phyloP scores from a whole-genome alignment of 148 eudicot genomes.

The Vaccinium darrowii region DNA sequence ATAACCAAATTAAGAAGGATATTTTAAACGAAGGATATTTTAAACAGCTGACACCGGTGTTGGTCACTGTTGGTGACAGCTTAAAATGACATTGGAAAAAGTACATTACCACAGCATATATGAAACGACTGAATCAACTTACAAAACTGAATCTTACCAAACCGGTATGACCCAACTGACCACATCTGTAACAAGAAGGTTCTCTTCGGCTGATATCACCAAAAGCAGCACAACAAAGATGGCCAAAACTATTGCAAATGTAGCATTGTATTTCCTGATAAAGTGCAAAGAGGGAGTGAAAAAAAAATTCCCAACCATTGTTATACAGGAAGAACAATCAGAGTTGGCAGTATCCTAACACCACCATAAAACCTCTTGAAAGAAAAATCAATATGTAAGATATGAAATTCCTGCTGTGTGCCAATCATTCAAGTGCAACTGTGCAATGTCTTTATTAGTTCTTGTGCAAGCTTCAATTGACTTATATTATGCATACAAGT shows the following conservation, averaged over 20 bases:
- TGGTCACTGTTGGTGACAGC: not conserved
- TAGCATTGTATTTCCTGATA: constrained; percentile 84
- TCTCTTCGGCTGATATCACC: constrained; percentile 39
- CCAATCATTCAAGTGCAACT: not conserved
- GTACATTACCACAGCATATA: not conserved
- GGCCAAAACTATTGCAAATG: constrained; percentile 78
- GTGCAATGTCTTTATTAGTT: not conserved
- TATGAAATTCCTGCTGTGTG: not conserved
- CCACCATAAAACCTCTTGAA: not conserved
- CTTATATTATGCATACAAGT: not conserved
- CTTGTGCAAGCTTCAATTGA: not conserved
- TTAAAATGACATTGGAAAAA: not conserved
- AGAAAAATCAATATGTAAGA: not conserved
- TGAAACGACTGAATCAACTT: not conserved
- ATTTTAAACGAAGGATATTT: not conserved
- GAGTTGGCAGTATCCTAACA: not conserved
- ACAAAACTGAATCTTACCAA: constrained; percentile 79
- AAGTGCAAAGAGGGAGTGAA: constrained; percentile 8
- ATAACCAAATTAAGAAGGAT: not conserved
- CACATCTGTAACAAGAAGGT: constrained; percentile 89
- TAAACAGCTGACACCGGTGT: not conserved
- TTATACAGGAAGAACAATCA: not conserved
- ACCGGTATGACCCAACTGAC: constrained; percentile 84
- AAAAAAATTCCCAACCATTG: not conserved
- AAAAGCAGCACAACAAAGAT: constrained; percentile 83